Conservation (phyloP, 2,329 filamentous ascomycete species). For the Ophiocordyceps polyrhachis-furcata region DNA sequence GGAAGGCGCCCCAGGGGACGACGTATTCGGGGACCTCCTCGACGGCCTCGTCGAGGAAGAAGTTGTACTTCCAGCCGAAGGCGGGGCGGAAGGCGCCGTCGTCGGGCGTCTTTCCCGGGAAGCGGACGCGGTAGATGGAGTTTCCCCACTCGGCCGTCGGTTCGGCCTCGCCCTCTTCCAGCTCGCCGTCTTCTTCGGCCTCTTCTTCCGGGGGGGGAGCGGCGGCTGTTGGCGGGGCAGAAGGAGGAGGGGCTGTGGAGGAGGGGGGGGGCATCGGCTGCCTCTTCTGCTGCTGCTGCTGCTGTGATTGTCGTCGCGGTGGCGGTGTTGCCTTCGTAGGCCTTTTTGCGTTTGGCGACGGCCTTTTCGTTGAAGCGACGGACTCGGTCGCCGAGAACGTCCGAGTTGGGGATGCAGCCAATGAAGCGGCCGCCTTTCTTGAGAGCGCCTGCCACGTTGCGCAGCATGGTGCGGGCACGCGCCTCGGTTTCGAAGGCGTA, state of each 20-base stretch:
- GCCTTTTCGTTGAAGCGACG: slow-evolving; percentile 47
- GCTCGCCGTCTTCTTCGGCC: slow-evolving; percentile 22
- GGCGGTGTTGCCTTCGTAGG: slow-evolving; percentile 6
- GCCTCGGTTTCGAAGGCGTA: slow-evolving; percentile 91
- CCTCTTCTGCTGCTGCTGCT: neutral
- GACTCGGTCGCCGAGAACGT: slow-evolving; percentile 69
- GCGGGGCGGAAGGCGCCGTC: slow-evolving; percentile 88
- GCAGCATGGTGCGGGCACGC: slow-evolving; percentile 80
- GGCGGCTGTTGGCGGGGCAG: slow-evolving; percentile 5
- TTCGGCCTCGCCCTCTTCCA: slow-evolving; percentile 43
- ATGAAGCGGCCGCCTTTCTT: slow-evolving; percentile 93
- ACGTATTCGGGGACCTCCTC: slow-evolving; percentile 95
- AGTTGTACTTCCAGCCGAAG: slow-evolving; percentile 96
- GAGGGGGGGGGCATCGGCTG: slow-evolving; percentile 4
- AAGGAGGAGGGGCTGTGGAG: slow-evolving; percentile 6
- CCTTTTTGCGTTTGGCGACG: slow-evolving; percentile 15
- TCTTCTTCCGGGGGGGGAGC: slow-evolving; percentile 7
- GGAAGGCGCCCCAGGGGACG: slow-evolving; percentile 94
- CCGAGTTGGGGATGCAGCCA: slow-evolving; percentile 91
- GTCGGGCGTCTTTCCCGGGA: slow-evolving; percentile 62
- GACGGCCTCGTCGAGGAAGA: slow-evolving; percentile 88
- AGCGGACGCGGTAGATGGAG: slow-evolving; percentile 75
- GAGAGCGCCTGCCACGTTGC: slow-evolving; percentile 74
- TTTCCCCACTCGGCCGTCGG: slow-evolving; percentile 76
- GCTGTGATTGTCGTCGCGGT: too few species aligned